phyloP scores from a whole-genome alignment of 2,329 filamentous ascomycete species.

The Pseudogymnoascus destructans region DNA sequence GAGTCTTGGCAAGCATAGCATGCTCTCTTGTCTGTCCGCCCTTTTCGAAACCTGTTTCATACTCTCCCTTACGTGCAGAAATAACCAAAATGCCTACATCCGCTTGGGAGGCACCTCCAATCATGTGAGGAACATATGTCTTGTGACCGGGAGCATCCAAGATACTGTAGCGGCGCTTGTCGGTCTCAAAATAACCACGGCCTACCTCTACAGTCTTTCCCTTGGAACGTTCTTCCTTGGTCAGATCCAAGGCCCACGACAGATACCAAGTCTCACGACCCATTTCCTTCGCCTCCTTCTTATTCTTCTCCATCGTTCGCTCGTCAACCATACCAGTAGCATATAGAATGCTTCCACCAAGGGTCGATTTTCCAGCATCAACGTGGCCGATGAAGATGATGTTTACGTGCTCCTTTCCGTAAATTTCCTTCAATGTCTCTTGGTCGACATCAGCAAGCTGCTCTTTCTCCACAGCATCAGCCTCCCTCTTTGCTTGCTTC shows the following conservation, averaged over 20 bases:
- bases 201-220: slow-evolving; percentile 98
- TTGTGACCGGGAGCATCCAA: slow-evolving; percentile 96
- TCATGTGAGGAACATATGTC: slow-evolving; percentile 97
- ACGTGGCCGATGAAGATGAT: slow-evolving; percentile 98
- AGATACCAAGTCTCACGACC: slow-evolving; percentile 98
- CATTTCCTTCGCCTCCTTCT: slow-evolving; percentile 87
- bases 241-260: slow-evolving; percentile 95
- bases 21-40: slow-evolving; percentile 96
- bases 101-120: slow-evolving; percentile 84
- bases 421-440: slow-evolving; percentile 82
- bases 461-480: slow-evolving; percentile 68
- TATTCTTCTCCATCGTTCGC: slow-evolving; percentile 96
- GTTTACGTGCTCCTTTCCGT: slow-evolving; percentile 86
- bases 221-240: slow-evolving; percentile 89
- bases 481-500: slow-evolving; percentile 46
- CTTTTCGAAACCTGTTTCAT: slow-evolving; percentile 95
- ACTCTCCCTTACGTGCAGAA: slow-evolving; percentile 92
- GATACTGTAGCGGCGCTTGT: slow-evolving; percentile 92
- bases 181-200: slow-evolving; percentile 89
- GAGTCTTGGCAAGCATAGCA: slow-evolving; percentile 93
- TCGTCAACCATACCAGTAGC: slow-evolving; percentile 98
- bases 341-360: slow-evolving; percentile 87
- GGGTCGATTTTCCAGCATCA: slow-evolving; percentile 92
- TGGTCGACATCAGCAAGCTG: slow-evolving; percentile 63
- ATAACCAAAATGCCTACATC: slow-evolving; percentile 94